phyloP scores from a whole-genome alignment of 2,329 filamentous ascomycete genomes.

The Fonsecaea erecta region DNA sequence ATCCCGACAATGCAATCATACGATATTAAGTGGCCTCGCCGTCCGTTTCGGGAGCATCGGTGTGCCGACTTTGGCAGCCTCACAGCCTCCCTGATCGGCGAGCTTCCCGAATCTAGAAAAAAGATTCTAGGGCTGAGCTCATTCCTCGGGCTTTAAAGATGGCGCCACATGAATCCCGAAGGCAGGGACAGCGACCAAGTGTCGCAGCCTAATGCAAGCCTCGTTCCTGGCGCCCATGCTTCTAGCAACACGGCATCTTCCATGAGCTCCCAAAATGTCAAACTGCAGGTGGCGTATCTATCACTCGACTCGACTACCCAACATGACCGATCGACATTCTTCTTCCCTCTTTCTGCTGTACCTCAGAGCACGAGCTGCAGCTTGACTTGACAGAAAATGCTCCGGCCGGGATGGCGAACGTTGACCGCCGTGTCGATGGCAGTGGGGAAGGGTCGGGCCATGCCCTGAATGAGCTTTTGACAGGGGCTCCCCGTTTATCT shows the following conservation, averaged over 20 bases:
- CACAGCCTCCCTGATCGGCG: conserved; percentile 3
- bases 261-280: conserved; percentile 5
- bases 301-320: neutral
- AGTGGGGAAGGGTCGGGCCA: neutral
- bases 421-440: neutral
- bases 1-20: neutral
- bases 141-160: conserved; percentile 12
- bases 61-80: conserved; percentile 1
- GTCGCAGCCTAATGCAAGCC: conserved; percentile 17
- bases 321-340: neutral
- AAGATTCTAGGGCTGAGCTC: conserved; percentile 1
- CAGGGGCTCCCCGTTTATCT: neutral
- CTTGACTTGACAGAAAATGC: conserved; percentile 6
- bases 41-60: neutral
- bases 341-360: neutral
- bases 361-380: neutral
- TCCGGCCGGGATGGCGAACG: neutral
- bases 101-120: neutral
- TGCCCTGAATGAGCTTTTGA: neutral
- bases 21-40: neutral
- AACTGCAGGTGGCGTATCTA: neutral
- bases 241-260: conserved; percentile 5
- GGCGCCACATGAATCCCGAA: conserved; percentile 21
- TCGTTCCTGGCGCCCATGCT: conserved; percentile 1
- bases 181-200: conserved; percentile 1